Evolutionary conservation across 306 rosid species (phyloP).

Genomic region (Rosa multiflora): DNA sequence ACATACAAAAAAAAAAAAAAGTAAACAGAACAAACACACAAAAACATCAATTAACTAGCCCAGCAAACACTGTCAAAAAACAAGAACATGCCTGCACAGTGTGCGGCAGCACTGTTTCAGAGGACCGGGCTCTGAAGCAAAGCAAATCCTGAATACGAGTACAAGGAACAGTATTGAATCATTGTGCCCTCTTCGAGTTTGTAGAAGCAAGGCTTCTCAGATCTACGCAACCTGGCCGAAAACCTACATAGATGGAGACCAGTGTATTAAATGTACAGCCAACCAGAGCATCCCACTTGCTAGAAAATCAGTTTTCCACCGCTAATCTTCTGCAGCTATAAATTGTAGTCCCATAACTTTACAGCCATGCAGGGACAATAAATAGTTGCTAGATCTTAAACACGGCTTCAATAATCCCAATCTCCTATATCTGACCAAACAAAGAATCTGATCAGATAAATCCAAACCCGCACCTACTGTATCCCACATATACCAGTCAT

Average conservation of each 20-base stretch:
- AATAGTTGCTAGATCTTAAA: not conserved
- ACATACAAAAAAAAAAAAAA: not conserved
- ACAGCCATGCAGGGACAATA: conserved; percentile 2
- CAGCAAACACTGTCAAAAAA: not conserved
- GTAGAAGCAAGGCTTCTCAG: conserved; percentile 13
- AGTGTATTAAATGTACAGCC: not conserved
- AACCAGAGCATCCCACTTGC: conserved; percentile 5
- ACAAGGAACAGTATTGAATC: not conserved
- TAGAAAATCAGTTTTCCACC: conserved; percentile 9
- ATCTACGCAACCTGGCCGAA: conserved; percentile 12
- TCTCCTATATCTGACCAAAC: conserved; percentile 25
- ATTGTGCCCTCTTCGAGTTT: not conserved
- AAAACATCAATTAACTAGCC: not conserved
- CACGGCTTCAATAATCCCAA: conserved; percentile 5
- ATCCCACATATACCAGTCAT: conserved; percentile 32
- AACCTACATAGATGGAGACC: conserved; percentile 10
- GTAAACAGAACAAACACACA: not conserved
- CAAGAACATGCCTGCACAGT: conserved; percentile 4
- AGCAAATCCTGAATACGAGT: not conserved
- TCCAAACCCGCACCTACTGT: conserved; percentile 22
- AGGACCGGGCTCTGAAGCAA: not conserved
- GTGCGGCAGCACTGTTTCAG: not conserved
- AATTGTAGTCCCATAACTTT: not conserved
- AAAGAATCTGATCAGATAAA: conserved; percentile 24
- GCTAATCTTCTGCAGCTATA: not conserved